Evolutionary conservation across 495 filamentous ascomycete genomes (phyloP).

Genomic region (Halenospora varia): DNA sequence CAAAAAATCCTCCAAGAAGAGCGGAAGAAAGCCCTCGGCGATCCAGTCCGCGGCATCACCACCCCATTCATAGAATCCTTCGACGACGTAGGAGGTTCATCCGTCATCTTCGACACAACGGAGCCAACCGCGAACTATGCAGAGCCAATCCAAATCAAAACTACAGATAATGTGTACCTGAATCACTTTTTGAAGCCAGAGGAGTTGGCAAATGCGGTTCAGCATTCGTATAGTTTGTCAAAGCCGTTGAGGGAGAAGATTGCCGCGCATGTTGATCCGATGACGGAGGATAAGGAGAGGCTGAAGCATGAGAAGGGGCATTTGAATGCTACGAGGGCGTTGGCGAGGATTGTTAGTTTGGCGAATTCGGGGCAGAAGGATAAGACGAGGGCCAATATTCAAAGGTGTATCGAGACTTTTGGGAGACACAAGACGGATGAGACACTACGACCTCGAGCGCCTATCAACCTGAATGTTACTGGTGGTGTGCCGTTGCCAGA

Average conservation of each 20-base stretch:
- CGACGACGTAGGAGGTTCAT: constrained; percentile 44
- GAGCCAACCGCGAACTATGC: constrained; percentile 26
- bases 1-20: constrained; percentile 60
- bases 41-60: constrained; percentile 70
- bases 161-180: constrained; percentile 42
- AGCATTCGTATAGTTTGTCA: constrained; percentile 59
- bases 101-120: constrained; percentile 30
- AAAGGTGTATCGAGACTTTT: constrained; percentile 80
- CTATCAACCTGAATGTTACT: background rate
- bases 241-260: constrained; percentile 42
- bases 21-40: constrained; percentile 57
- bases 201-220: constrained; percentile 61
- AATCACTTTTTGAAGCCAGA: constrained; percentile 69
- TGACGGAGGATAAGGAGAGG: constrained; percentile 33
- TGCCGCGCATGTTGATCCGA: constrained; percentile 40
- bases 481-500: constrained; percentile 30
- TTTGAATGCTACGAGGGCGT: constrained; percentile 55
- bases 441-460: constrained; percentile 50
- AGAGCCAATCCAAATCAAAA: constrained; percentile 25
- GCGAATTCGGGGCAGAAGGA: constrained; percentile 73
- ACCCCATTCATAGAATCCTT: constrained; percentile 86
- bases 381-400: constrained; percentile 70
- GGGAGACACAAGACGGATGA: constrained; percentile 88
- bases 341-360: constrained; percentile 71
- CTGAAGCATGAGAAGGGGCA: constrained; percentile 41